phyloP scores from a whole-genome alignment of 2,329 filamentous ascomycete genomes.

The Paecilomyces formosus region DNA sequence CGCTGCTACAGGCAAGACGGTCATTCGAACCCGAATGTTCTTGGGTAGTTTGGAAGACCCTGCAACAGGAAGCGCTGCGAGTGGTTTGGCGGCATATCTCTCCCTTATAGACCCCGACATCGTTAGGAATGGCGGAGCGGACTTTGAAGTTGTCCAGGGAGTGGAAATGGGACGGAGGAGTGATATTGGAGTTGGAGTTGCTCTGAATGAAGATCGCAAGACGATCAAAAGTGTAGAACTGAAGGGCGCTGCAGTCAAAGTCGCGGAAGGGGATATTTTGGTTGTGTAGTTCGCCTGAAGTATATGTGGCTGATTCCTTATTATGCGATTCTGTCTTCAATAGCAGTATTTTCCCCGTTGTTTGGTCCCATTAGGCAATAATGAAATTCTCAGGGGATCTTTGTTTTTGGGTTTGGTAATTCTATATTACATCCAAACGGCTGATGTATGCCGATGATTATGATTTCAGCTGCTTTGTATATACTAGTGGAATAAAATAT shows the following conservation, averaged over 20 bases:
- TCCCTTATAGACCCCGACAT: slow-evolving; percentile 34
- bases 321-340: no score
- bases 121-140: slow-evolving; percentile 21
- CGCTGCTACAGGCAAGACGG: slow-evolving; percentile 42
- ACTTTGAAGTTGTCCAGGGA: slow-evolving; percentile 55
- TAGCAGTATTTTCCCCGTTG: no score
- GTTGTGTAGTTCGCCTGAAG: slow-evolving; percentile 3
- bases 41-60: slow-evolving; percentile 22
- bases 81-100: slow-evolving; percentile 50
- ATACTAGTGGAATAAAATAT: no score
- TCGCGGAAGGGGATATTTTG: slow-evolving; percentile 26
- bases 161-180: slow-evolving; percentile 57
- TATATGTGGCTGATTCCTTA: no score
- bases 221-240: slow-evolving; percentile 26
- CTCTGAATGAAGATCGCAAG: slow-evolving; percentile 11
- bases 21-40: slow-evolving; percentile 26
- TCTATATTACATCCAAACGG: no score
- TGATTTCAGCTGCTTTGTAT: no score
- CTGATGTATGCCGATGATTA: no score
- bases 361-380: no score
- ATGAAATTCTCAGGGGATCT: no score
- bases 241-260: slow-evolving; percentile 26
- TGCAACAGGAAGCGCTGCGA: slow-evolving; percentile 51
- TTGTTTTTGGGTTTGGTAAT: no score
- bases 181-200: slow-evolving; percentile 29